phyloP scores from a whole-genome alignment of 1,139 yeast species.

The Geotrichum aggregatum region DNA sequence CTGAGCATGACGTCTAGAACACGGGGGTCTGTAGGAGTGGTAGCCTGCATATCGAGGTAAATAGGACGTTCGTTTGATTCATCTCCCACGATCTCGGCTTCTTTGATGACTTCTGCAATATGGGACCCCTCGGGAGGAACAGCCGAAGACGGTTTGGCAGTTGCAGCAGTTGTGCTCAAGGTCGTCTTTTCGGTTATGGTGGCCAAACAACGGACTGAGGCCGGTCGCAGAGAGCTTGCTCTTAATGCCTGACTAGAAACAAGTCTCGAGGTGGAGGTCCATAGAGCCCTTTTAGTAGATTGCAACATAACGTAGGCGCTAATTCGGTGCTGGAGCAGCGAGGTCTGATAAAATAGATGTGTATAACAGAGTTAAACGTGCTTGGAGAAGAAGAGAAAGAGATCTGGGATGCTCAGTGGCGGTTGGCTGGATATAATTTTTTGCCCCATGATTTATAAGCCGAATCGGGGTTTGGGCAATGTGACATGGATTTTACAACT shows the following conservation, averaged over 20 bases:
- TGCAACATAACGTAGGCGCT: slow-evolving; percentile 7
- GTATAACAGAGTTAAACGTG: background rate
- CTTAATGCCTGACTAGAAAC: background rate
- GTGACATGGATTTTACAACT: background rate
- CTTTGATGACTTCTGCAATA: slow-evolving; percentile 17
- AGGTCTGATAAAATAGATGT: background rate
- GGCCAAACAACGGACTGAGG: slow-evolving; percentile 2
- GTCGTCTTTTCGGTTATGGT: slow-evolving; percentile 9
- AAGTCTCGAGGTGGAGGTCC: slow-evolving; percentile 9
- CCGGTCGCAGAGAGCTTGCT: background rate
- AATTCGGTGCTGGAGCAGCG: too few species aligned
- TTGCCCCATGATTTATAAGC: background rate
- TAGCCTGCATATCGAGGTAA: slow-evolving; percentile 92
- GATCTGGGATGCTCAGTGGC: slow-evolving; percentile 1
- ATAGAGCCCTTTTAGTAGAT: slow-evolving; percentile 13
- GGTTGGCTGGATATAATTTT: slow-evolving; percentile 2
- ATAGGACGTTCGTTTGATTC: slow-evolving; percentile 57
- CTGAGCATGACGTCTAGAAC: slow-evolving; percentile 91
- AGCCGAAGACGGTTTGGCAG: slow-evolving; percentile 1
- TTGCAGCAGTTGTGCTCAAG: background rate
- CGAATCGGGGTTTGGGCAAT: background rate
- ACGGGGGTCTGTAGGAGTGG: slow-evolving; percentile 96
- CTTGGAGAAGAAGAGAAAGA: background rate
- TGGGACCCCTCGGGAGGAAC: slow-evolving; percentile 19
- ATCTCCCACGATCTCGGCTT: slow-evolving; percentile 16